Evolutionary conservation across 2,329 filamentous ascomycete genomes (phyloP), one percentile per base, ranked within the genome.

Genomic region (Pyricularia grisea): DNA sequence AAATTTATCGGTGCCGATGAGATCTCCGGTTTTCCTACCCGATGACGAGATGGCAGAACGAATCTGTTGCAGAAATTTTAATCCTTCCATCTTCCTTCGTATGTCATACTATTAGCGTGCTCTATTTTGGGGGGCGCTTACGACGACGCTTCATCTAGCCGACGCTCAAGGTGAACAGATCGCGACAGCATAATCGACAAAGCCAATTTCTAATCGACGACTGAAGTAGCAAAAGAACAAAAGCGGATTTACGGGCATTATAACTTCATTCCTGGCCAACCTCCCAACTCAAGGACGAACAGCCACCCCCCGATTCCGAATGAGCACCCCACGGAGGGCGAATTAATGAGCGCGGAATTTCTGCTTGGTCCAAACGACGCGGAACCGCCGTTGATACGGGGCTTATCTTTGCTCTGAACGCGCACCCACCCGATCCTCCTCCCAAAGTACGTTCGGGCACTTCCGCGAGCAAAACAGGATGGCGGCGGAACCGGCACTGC

Each of bases 401-500:
- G 42, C 42, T 50, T 20, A 50, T n/a, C 17, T 5, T 7, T 20
- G 42, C 42, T 50, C n/a, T 50, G 42, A 50, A 36, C n/a, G n/a
- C n/a, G 7, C 30, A 3, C 30, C 30, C 30, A 3, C 12, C 42
- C 42, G 17, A 50, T 11, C 42, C 4, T 2, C 2, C 33, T 6
- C 33, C 33, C 17, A n/a, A 50, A 50, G 6, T n/a, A 20, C 42
- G 64, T 12, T 11, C 64, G n/a, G 20, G n/a, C 20, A 23, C 14
- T 30, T 30, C 31, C 11, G 33, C 31, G 14, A 58, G 12, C 36
- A n/a, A n/a, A 36, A 50, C 42, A n/a, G 23, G 66, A 67, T 67
- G 60, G 74, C 76, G 55, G 71, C 70, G 66, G 77, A 79, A 69
- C 77, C 76, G 6, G 72, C 76, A 28, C 71, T 78, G n/a, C 74